Base-by-base conservation (phyloP, 2,329 filamentous ascomycete species). In the Exophiala mesophila region DNA sequence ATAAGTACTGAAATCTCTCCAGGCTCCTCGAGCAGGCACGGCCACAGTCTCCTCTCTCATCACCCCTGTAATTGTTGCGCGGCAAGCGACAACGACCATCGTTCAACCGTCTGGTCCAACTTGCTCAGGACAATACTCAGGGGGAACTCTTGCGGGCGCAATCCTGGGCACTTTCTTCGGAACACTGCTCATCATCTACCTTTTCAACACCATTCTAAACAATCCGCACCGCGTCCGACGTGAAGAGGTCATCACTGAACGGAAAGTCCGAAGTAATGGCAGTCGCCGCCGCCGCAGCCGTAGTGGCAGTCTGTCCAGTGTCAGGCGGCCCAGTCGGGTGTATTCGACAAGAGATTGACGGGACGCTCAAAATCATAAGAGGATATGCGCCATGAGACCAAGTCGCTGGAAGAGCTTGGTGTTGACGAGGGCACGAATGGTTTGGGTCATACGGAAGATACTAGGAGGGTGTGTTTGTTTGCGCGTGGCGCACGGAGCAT, bases 101-200 rank as follows among this genome's bases (percentile, higher is more conserved):
- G 16, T 17, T 12, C 17, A 20, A n/a, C n/a, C 17, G 10, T 21
- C 16, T 5, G 39, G 18, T 3, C 26, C 45, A 16, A 41, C 49
- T 10, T 54, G 51, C 33, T 42, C 44, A 17, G 52, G 52, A 28
- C 52, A 55, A 38, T 56, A 56, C 31, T 50, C 45, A 9, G 52
- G 52, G 15, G 54, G 54, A 15, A 52, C 52, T 9, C 47, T 56
- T 5, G 54, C 54, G 3, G 54, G 54, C 16, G 47, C 54, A 2
- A 55, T 56, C 29, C 34, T 56, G 18, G 54, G 54, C 3, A 55
- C 52, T 16, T 54, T 56, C 32, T 53, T 54, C 30, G 54, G 54
- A 17, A 56, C 54, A 1, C 39, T 56, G 6, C 41, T 56, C 3
- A 29, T 56, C 18, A 39, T 56, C 20, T 56, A 49, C 31, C 48